Conservation (phyloP, 2,329 filamentous ascomycete genomes). For the Fusarium nodosum region DNA sequence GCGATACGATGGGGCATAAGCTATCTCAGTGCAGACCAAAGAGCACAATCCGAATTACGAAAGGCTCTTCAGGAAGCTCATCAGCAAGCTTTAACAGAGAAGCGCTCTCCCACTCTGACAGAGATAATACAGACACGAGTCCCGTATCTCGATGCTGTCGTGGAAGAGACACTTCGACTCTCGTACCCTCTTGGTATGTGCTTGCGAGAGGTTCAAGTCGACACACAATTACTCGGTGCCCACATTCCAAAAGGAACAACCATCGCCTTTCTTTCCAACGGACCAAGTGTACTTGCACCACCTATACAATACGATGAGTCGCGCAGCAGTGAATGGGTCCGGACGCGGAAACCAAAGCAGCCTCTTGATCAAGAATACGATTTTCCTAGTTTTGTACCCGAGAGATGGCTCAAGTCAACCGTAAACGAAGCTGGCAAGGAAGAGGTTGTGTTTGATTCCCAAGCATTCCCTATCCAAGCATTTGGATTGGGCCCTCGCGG, state of each 20-base stretch:
- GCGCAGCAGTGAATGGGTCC: slow-evolving; percentile 23
- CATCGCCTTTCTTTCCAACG: slow-evolving; percentile 29
- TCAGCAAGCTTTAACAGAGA: slow-evolving; percentile 2
- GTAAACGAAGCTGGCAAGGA: neutral
- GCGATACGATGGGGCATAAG: slow-evolving; percentile 30
- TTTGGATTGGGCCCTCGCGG: slow-evolving; percentile 55
- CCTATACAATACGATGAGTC: slow-evolving; percentile 15
- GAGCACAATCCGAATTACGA: slow-evolving; percentile 15
- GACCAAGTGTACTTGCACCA: slow-evolving; percentile 19
- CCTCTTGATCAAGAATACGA: neutral
- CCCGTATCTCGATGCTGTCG: slow-evolving; percentile 28
- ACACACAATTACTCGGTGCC: slow-evolving; percentile 27
- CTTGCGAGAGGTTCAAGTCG: slow-evolving; percentile 18
- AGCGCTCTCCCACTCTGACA: slow-evolving; percentile 9
- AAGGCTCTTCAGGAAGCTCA: slow-evolving; percentile 19
- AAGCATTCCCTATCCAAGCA: slow-evolving; percentile 51
- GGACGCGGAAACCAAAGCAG: neutral
- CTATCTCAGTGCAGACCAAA: slow-evolving; percentile 28
- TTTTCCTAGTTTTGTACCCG: slow-evolving; percentile 20
- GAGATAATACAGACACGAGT: slow-evolving; percentile 33
- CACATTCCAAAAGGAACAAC: slow-evolving; percentile 35
- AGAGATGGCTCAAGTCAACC: slow-evolving; percentile 28
- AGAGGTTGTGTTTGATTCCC: slow-evolving; percentile 46
- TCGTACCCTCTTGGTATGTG: slow-evolving; percentile 24
- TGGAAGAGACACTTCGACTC: slow-evolving; percentile 28